Evolutionary conservation across 2,329 filamentous ascomycete species (phyloP), one percentile per base, ranked within the genome.

Genomic region (Xylaria hypoxylon): DNA sequence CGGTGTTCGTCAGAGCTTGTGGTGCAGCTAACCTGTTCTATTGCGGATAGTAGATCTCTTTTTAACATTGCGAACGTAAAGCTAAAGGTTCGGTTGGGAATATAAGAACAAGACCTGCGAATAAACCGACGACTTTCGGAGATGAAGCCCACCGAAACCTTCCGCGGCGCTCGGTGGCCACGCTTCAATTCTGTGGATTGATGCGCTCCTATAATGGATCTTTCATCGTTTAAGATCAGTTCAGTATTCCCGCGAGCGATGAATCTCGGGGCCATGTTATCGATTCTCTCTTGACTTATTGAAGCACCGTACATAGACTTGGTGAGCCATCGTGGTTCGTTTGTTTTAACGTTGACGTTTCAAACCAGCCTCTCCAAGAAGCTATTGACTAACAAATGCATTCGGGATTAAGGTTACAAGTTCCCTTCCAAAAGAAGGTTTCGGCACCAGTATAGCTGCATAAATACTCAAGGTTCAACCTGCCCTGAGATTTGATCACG

Each of bases 391-490:
- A 24, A 42, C 22, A 6, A 42, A 5, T 2, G 8, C 13, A 19
- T 15, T 8, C 8, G 17, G 13, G 26, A 24, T 45, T 52, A 10
- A 24, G 19, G 28, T 33, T 51, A 28, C 10, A 19, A 47, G 8
- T 10, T 4, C 24, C 42, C 3, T 8, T 35, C 8, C n/a, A 51
- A 59, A 19, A 35, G 3, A 33, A 28, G 31, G 35, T 59, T 59
- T 56, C 13, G n/a, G n/a, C 13, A 26, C 24, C 31, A 13, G 10
- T 35, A 35, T 59, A 48, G 19, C 22, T 55, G 40, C 42, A 55
- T 35, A 3, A 33, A 48, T 22, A 35, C 33, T 22, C 22, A 55
- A 44, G 26, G 40, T 51, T 57, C 19, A 47, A 47, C 48, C 28
- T 28, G 33, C 33, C 24, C 6, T 15, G 4, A 26, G 5, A 6